These are phyloP conservation scores for Trametes versicolor DNA, from an alignment of 1,284 basidiomycete species.

Conservation along the genomic window DNA sequence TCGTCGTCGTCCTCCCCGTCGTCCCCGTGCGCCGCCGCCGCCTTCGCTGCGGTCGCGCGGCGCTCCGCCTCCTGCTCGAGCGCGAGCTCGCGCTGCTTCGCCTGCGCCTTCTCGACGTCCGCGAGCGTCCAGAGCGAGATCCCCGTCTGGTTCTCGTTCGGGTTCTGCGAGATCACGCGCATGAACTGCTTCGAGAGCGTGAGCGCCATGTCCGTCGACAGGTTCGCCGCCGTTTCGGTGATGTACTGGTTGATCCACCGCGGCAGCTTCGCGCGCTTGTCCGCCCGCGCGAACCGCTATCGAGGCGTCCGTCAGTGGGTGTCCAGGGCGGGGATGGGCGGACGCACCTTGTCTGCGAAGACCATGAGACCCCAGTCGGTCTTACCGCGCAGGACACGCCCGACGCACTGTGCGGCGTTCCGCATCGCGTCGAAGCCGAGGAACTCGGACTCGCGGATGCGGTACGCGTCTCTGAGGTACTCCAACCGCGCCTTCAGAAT, in stretches of 20 bases:
- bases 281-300: slow-evolving; percentile 95
- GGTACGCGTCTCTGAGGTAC: slow-evolving; percentile 97
- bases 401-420: slow-evolving; percentile 99
- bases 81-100: slow-evolving; percentile 73
- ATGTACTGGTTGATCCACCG: slow-evolving; percentile 99
- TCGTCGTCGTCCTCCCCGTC: slow-evolving; percentile 53
- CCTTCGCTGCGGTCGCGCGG: slow-evolving; percentile 24
- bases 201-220: slow-evolving; percentile 99
- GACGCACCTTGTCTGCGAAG: slow-evolving; percentile 92
- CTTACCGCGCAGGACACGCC: slow-evolving; percentile 96
- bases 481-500: slow-evolving; percentile 98
- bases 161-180: slow-evolving; percentile 97
- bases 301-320: not conserved
- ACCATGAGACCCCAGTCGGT: slow-evolving; percentile 99
- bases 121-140: slow-evolving; percentile 94
- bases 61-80: slow-evolving; percentile 53
- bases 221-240: slow-evolving; percentile 95
- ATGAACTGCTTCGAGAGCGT: slow-evolving; percentile 97
- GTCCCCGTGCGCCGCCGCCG: not conserved
- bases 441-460: slow-evolving; percentile 98
- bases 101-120: slow-evolving; percentile 85
- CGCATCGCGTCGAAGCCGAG: slow-evolving; percentile 99
- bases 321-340: slow-evolving; percentile 5
- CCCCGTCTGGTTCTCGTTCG: slow-evolving; percentile 94
- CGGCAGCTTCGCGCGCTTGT: slow-evolving; percentile 97